Conservation (phyloP, 345 rosid genomes). For the Linum trigynum region DNA sequence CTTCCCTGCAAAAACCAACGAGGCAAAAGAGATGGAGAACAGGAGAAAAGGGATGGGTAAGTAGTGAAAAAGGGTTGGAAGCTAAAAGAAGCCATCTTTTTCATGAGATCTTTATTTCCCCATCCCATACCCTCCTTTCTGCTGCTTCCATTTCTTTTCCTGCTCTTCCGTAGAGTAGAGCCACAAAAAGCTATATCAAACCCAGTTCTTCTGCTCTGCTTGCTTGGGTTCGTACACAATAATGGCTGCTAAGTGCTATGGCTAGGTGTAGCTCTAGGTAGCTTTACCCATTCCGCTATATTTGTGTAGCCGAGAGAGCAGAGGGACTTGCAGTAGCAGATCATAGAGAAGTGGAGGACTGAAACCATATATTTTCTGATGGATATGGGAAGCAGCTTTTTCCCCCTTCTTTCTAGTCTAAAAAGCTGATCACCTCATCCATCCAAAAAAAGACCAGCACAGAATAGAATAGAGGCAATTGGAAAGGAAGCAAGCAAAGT, state of each 20-base stretch:
- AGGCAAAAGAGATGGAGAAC: no score
- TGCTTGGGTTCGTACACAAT: not conserved
- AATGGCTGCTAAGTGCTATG: no score
- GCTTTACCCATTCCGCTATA: no score
- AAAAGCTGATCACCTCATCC: not conserved
- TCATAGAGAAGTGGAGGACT: no score
- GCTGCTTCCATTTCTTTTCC: not conserved
- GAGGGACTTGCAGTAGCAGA: no score
- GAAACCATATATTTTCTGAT: no score
- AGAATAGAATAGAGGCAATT: no score
- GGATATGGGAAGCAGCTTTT: not conserved
- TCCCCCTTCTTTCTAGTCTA: constrained; percentile 12
- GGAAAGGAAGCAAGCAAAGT: no score
- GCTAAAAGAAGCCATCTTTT: not conserved
- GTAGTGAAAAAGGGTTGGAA: not conserved
- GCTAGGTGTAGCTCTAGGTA: no score
- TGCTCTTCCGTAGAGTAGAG: not conserved
- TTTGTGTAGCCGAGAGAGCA: no score
- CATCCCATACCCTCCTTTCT: not conserved
- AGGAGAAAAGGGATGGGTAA: not conserved
- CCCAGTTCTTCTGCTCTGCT: constrained; percentile 1
- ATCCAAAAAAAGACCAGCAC: constrained; percentile 2
- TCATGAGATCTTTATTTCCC: not conserved
- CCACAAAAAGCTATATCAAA: not conserved
- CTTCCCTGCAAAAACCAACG: not conserved